A percentile compares a stretch with the other conserved stretches of the same genome.
phyloP scores from a whole-genome alignment of 768 basidiomycete genomes.

The Termitomyces sp. region DNA sequence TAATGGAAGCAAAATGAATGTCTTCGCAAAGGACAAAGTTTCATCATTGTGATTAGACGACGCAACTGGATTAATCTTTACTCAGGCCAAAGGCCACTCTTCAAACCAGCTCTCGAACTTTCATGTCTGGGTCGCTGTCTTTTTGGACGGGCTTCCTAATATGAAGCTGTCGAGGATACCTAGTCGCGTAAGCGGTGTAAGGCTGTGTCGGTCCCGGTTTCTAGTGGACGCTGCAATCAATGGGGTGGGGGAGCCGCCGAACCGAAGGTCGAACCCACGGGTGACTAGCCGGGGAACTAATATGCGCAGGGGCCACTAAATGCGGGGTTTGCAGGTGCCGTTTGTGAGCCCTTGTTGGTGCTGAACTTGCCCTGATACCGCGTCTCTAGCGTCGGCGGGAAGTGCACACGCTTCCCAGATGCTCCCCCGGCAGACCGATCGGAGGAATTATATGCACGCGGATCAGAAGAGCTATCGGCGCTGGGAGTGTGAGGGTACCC shows the following conservation, averaged over 20 bases:
- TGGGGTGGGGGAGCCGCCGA: not conserved
- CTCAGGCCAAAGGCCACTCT: not conserved
- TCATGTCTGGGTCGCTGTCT: constrained; percentile 10
- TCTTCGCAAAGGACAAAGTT: not conserved
- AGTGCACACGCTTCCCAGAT: constrained; percentile 7
- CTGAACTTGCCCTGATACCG: constrained; percentile 12
- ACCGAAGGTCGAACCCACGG: constrained; percentile 13
- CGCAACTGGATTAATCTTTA: not conserved
- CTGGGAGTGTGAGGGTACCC: constrained; percentile 12
- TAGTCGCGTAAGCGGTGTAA: constrained; percentile 13
- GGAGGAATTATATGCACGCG: not conserved
- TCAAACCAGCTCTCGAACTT: constrained; percentile 1
- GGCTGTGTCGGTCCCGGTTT: constrained; percentile 12
- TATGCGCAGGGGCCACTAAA: constrained; percentile 8
- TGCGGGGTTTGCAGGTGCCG: constrained; percentile 15
- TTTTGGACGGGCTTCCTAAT: constrained; percentile 16
- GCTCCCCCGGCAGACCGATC: constrained; percentile 2
- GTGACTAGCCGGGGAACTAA: constrained; percentile 18
- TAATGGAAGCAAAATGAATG: not conserved
- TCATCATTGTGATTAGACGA: not conserved
- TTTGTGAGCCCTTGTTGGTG: constrained; percentile 10
- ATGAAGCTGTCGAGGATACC: constrained; percentile 17
- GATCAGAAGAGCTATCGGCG: constrained; percentile 2
- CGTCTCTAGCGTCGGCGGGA: constrained; percentile 6
- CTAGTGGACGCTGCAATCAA: constrained; percentile 5